Evolutionary conservation across 331 rosid species (phyloP).

Genomic region (Rosa hybrid): DNA sequence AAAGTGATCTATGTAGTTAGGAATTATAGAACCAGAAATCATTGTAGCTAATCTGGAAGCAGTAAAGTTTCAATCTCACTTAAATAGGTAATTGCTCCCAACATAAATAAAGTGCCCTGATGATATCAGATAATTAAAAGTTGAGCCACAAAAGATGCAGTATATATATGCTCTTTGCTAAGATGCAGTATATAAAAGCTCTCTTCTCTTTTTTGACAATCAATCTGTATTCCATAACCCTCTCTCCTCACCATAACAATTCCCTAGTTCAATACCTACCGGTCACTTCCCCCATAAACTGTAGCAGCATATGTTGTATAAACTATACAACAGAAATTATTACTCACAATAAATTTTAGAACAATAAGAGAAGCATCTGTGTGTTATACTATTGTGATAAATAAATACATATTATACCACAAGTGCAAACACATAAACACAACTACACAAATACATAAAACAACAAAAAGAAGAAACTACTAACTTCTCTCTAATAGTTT

Average conservation of each 20-base stretch:
- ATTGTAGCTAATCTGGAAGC: neutral
- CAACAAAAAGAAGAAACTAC: slow-evolving; percentile 26
- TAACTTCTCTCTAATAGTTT: slow-evolving; percentile 78
- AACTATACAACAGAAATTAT: neutral
- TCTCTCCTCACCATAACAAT: no score
- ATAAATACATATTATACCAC: neutral
- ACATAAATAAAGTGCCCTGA: neutral
- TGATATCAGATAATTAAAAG: neutral
- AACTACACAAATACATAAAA: neutral
- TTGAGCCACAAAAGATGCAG: neutral
- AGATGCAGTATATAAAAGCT: neutral
- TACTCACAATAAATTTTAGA: neutral
- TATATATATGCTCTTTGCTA: neutral
- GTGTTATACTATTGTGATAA: neutral
- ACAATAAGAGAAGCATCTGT: slow-evolving; percentile 1
- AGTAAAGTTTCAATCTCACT: slow-evolving; percentile 1
- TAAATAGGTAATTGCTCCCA: neutral
- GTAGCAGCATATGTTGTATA: neutral
- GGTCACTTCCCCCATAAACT: neutral
- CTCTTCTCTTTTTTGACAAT: neutral
- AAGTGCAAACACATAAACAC: neutral
- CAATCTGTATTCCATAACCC: neutral
- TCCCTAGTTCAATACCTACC: no score
- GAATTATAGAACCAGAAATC: neutral
- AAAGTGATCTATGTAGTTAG: neutral